Percentiles rank a stretch among this genome's conserved stretches.
Conservation (phyloP, 83 land plant species). For the Picea engelmannii region DNA sequence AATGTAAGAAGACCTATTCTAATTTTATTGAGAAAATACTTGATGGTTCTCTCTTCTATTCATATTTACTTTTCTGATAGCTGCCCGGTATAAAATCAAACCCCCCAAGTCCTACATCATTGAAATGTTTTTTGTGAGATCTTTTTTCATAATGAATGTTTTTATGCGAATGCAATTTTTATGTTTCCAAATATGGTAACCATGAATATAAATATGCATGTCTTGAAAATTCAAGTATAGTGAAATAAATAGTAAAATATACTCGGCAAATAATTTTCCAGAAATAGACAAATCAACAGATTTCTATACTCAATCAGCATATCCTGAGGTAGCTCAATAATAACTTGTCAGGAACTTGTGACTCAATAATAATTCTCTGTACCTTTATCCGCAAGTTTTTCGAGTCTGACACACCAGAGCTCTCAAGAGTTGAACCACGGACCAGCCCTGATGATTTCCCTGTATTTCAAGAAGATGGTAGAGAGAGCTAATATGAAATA, state of each 20-base stretch:
- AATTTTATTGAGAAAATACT: no score
- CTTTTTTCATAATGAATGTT: no score
- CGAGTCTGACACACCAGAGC: background rate
- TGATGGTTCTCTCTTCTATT: no score
- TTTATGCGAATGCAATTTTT: no score
- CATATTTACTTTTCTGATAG: no score
- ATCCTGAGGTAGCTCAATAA: background rate
- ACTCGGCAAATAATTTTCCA: background rate
- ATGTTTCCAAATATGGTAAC: background rate
- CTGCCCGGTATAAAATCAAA: no score
- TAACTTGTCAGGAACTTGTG: background rate
- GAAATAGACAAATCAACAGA: background rate
- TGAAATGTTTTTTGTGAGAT: no score
- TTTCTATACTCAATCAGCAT: background rate
- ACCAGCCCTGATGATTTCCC: constrained; percentile 8
- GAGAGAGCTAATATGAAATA: background rate
- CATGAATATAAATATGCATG: background rate
- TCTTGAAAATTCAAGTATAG: background rate
- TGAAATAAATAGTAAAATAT: background rate
- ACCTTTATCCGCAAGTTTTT: constrained; percentile 11
- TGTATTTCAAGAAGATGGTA: background rate
- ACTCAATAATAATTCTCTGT: background rate
- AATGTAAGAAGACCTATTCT: no score
- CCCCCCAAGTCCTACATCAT: no score
- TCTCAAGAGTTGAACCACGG: constrained; percentile 9